Conservation (phyloP, 345 rosid genomes). For the Limnanthes douglasii region DNA sequence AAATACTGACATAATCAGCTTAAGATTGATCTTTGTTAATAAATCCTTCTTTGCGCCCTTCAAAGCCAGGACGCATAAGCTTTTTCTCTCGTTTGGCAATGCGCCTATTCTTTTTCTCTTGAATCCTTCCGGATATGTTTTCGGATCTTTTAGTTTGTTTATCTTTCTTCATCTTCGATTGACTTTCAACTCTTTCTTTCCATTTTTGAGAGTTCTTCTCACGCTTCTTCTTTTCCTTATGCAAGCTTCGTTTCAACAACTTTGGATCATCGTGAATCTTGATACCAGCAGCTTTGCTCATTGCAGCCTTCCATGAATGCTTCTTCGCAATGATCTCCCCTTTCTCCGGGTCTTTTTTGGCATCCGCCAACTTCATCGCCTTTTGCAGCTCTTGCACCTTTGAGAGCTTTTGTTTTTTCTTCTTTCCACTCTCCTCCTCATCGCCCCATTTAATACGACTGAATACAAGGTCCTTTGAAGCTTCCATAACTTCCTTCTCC, state of each 20-base stretch:
- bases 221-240: constrained; percentile 54
- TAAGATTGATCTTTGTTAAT: constrained; percentile 21
- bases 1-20: too few relatives aligned
- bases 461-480: constrained; percentile 58
- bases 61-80: constrained; percentile 81
- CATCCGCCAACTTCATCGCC: constrained; percentile 45
- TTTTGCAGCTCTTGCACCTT: constrained; percentile 57
- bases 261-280: constrained; percentile 82
- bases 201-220: constrained; percentile 76
- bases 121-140: constrained; percentile 52
- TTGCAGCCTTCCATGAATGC: constrained; percentile 66
- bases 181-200: constrained; percentile 61
- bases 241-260: constrained; percentile 59
- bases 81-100: constrained; percentile 87
- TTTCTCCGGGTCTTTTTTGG: constrained; percentile 65
- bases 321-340: constrained; percentile 43
- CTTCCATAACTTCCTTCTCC: constrained; percentile 51
- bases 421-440: constrained; percentile 42
- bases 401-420: constrained; percentile 41
- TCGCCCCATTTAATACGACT: constrained; percentile 57
- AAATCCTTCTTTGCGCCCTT: constrained; percentile 55
- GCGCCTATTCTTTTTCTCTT: constrained; percentile 52
- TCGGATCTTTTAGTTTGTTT: constrained; percentile 67
- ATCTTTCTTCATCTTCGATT: constrained; percentile 41
- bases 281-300: constrained; percentile 60